Base-by-base conservation (phyloP, 1,139 yeast species). In the Sugiyamaella japonica region DNA sequence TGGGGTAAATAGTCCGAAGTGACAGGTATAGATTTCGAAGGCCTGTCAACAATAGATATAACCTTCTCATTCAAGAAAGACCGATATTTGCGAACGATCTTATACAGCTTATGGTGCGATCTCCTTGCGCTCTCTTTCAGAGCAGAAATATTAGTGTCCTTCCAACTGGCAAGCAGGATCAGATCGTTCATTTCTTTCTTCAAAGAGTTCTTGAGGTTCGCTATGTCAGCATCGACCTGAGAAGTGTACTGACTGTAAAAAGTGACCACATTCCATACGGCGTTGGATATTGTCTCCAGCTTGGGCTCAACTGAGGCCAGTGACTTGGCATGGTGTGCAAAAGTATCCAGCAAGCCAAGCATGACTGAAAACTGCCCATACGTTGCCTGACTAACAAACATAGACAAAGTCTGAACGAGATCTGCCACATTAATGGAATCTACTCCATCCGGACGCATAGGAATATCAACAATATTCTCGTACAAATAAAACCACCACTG, bases 111-210 rank as follows among this genome's bases (percentile, higher is more conserved):
- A 60, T 84, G 82, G 67, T 95, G 99, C 0, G 98, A 90, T 53
- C 85, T 81, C 61, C 89, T 83, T 3, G 99, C 93, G 72, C 97
- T 89, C 70, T 91, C 97, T 63, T 89, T 89, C 63, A 95, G 78
- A 0, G 99, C 97, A 66, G 86, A 95, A 48, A 90, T 83, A 65
- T 95, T 95, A 10, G 91, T 93, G 71, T 95, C 99, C 65, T 91
- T 90, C 98, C 99, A 95, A 66, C 97, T 88, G 1, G 98, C 97
- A 31, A 95, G 76, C 50, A 89, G 73, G 49, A 93, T 89, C 4
- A 90, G 85, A 57, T 95, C 99, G 44, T 83, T 78, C 25, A 93
- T 81, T 53, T 89, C 93, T 66, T 90, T 91, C 58, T 85, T 90
- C 40, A 93, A 73, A 7, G 72, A 70, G 62, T 78, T 81, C 66